Evolutionary conservation across 257 asterid genomes (phyloP), one percentile per base, ranked within the genome.

Genomic region (Lantana camara): DNA sequence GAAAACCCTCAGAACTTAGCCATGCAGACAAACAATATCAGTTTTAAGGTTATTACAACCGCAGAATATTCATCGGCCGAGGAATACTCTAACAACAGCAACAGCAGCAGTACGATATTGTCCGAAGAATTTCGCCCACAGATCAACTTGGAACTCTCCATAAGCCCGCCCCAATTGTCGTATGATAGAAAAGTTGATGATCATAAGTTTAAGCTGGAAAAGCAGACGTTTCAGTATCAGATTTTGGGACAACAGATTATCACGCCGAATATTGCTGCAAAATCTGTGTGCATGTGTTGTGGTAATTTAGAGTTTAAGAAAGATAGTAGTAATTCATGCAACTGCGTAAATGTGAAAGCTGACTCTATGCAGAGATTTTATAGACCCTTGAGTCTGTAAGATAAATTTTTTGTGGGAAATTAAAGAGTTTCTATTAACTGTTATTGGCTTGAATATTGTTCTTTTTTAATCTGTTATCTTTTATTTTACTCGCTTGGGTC

Each of bases 71-170:
- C 52, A 8, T 50, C 46, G 6, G 37, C 37, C 7, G 48, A 73
- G 15, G 30, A 51, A 6, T 66, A 70, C 4, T 35, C 40, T 4
- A 70, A 55, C 60, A 60, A 65, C 68, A 67, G 68, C 64, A 57
- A 7, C 4, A 70, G 47, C 60, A 60, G 68, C 68, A 67, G 68
- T 59, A 57, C 62, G 60, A 58, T 29, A 5, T 47, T 70, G 67
- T 70, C 77, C 4, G 76, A 72, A 49, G 64, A 75, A 50, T 4
- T 38, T 12, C 42, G 32, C 32, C 71, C 69, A 32, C 11, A 57
- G 20, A 32, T 79, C 50, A 75, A 79, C 71, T 69, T 79, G 49
- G 84, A 79, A 13, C 81, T 79, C 50, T 75, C 81, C 14, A 79
- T 79, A 42, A 69, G 84, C 41, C 68, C 58, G 10, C 81, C 80